These are phyloP conservation scores for Nasturtium officinale DNA, from an alignment of 345 rosid genomes.

Conservation along the genomic window DNA sequence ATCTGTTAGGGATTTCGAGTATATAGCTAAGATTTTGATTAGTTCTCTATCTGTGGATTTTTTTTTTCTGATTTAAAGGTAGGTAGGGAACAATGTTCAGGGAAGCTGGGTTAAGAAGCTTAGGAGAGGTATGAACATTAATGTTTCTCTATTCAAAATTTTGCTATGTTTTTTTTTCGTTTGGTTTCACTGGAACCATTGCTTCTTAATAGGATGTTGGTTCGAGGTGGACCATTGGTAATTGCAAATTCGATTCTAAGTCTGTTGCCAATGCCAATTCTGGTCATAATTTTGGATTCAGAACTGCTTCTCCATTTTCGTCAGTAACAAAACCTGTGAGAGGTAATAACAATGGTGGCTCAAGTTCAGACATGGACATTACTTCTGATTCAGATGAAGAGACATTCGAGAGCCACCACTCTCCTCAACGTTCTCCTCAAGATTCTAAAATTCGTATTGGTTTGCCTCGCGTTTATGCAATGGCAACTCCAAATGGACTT, in stretches of 20 bases:
- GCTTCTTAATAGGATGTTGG: conserved; percentile 36
- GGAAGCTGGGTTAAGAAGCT: conserved; percentile 37
- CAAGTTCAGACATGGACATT: conserved; percentile 70
- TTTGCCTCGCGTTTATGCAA: conserved; percentile 29
- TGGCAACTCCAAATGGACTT: conserved; percentile 36
- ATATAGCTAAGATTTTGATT: neutral
- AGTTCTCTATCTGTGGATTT: neutral
- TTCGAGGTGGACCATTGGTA: conserved; percentile 39
- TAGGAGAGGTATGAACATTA: conserved; percentile 36
- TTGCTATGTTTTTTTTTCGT: neutral
- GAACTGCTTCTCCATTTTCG: conserved; percentile 49
- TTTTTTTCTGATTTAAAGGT: conserved; percentile 6
- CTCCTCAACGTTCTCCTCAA: conserved; percentile 61
- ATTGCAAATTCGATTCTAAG: conserved; percentile 39
- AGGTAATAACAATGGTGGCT: conserved; percentile 45
- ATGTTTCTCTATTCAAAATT: neutral
- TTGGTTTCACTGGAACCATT: conserved; percentile 8
- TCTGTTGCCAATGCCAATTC: conserved; percentile 42
- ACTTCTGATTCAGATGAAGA: conserved; percentile 68
- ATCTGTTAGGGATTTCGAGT: conserved; percentile 7
- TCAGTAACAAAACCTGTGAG: conserved; percentile 44
- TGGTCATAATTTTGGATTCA: conserved; percentile 41
- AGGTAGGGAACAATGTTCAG: conserved; percentile 30
- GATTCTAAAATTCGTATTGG: conserved; percentile 47
- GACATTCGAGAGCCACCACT: conserved; percentile 43